Evolutionary conservation across 495 filamentous ascomycete species (phyloP).

Genomic region (Ascobolus immersus): DNA sequence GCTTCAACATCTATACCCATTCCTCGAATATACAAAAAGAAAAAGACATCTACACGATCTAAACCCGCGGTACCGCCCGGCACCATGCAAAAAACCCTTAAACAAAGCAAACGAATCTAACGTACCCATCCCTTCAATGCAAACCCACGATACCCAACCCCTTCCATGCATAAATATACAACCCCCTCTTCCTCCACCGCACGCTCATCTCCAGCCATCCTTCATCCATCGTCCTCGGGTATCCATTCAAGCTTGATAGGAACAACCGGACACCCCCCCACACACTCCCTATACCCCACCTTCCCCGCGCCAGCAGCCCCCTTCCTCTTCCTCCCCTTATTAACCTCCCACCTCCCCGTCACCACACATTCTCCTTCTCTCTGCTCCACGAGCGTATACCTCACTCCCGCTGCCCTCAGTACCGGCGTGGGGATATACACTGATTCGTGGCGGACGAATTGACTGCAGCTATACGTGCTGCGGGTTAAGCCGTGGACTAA

Average conservation of each 20-base stretch:
- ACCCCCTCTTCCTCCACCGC: too few species aligned
- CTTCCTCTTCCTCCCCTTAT: slow-evolving; percentile 8
- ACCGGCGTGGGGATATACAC: slow-evolving; percentile 9
- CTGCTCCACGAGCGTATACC: slow-evolving; percentile 11
- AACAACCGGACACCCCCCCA: slow-evolving; percentile 5
- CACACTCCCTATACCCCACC: slow-evolving; percentile 1
- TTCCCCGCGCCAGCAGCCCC: slow-evolving; percentile 6
- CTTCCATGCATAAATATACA: too few species aligned
- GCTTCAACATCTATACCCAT: too few species aligned
- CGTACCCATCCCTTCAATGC: too few species aligned
- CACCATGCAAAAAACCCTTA: too few species aligned
- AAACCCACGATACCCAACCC: too few species aligned
- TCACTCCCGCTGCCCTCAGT: slow-evolving; percentile 7
- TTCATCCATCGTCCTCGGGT: too few species aligned
- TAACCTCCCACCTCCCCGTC: slow-evolving; percentile 14
- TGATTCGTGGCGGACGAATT: slow-evolving; percentile 13
- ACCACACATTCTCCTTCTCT: slow-evolving; percentile 13
- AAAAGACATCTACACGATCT: too few species aligned
- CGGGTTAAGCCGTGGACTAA: slow-evolving; percentile 3
- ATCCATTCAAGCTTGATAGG: slow-evolving; percentile 3
- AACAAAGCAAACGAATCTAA: too few species aligned
- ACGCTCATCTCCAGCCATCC: too few species aligned
- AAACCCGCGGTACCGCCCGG: too few species aligned
- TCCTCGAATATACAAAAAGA: too few species aligned
- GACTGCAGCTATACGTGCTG: slow-evolving; percentile 8